A percentile compares a stretch with the other conserved stretches of the same genome.
Conservation (phyloP, 768 basidiomycete species). For the Rhizopogon salebrosus region DNA sequence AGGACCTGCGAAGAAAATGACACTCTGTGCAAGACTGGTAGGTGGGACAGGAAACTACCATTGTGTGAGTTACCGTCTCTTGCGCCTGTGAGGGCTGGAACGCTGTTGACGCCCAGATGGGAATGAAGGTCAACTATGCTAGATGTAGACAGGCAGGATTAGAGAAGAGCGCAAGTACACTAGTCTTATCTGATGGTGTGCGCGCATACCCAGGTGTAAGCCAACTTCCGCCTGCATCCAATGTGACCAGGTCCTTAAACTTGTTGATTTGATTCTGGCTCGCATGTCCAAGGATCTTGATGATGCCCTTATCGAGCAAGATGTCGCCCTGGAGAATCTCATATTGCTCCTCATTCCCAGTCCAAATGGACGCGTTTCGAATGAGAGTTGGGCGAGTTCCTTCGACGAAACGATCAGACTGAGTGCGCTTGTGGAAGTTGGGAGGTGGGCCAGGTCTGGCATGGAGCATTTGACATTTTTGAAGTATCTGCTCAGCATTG, state of each 20-base stretch:
- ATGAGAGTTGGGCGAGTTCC: slow-evolving; percentile 36
- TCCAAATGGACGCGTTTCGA: slow-evolving; percentile 50
- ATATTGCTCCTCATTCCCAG: slow-evolving; percentile 35
- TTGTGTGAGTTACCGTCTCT: slow-evolving; percentile 60
- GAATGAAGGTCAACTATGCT: slow-evolving; percentile 69
- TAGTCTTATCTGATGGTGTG: slow-evolving; percentile 12
- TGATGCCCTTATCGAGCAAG: slow-evolving; percentile 34
- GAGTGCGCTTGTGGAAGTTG: slow-evolving; percentile 26
- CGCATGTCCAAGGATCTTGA: slow-evolving; percentile 36
- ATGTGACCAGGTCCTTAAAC: slow-evolving; percentile 40
- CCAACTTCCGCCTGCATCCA: slow-evolving; percentile 64
- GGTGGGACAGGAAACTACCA: slow-evolving; percentile 21
- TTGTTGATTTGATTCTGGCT: slow-evolving; percentile 29
- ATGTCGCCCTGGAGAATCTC: slow-evolving; percentile 34
- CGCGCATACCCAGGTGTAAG: slow-evolving; percentile 59
- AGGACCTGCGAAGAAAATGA: slow-evolving; percentile 32
- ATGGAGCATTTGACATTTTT: slow-evolving; percentile 31
- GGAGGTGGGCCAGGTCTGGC: slow-evolving; percentile 32
- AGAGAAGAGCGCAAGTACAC: slow-evolving; percentile 8
- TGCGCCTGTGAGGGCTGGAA: slow-evolving; percentile 48
- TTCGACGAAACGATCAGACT: slow-evolving; percentile 33
- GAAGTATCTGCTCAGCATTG: slow-evolving; percentile 24
- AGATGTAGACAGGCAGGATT: slow-evolving; percentile 7
- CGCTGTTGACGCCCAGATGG: slow-evolving; percentile 68
- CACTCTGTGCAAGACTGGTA: not conserved